Percentiles rank a stretch among this genome's conserved stretches.
Evolutionary conservation across 2,329 filamentous ascomycete genomes (phyloP).

Genomic region (Sporothrix brunneoviolacea): DNA sequence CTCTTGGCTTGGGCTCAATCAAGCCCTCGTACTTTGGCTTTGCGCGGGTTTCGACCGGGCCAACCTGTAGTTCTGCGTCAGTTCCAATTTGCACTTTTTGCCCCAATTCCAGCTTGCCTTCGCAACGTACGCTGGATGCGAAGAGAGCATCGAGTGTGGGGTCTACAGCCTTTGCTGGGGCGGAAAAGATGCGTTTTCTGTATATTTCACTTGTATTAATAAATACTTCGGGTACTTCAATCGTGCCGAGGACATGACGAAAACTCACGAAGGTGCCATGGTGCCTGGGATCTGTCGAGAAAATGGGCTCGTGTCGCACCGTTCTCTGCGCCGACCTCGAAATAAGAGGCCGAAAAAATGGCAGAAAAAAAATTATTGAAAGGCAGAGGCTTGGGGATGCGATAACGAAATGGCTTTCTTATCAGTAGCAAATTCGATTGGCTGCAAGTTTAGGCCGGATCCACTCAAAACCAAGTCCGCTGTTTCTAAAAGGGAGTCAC

Average conservation of each 20-base stretch:
- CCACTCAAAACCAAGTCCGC: too few species aligned
- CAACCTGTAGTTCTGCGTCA: constrained; percentile 32
- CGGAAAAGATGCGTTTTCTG: constrained; percentile 27
- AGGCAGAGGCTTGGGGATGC: neutral
- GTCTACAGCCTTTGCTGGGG: constrained; percentile 54
- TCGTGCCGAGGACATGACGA: too few species aligned
- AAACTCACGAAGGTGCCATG: constrained; percentile 11
- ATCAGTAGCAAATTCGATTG: constrained; percentile 3
- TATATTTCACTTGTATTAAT: neutral
- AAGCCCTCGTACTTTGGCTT: constrained; percentile 37
- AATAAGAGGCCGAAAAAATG: constrained; percentile 5
- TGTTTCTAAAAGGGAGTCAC: too few species aligned
- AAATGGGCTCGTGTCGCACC: neutral
- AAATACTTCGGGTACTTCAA: too few species aligned
- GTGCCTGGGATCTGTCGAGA: neutral
- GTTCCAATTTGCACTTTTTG: neutral
- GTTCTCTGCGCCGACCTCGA: neutral
- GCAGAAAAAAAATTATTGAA: constrained; percentile 11
- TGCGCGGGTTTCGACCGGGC: constrained; percentile 41
- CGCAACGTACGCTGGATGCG: constrained; percentile 54
- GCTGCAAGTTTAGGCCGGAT: neutral
- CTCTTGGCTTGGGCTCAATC: constrained; percentile 4
- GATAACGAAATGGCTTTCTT: constrained; percentile 10
- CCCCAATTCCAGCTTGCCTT: neutral
- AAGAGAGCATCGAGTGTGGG: constrained; percentile 65